A percentile compares a stretch with the other conserved stretches of the same genome.
Evolutionary conservation across 148 eudicot species (phyloP).

Genomic region (Salicornia ramosissima): DNA sequence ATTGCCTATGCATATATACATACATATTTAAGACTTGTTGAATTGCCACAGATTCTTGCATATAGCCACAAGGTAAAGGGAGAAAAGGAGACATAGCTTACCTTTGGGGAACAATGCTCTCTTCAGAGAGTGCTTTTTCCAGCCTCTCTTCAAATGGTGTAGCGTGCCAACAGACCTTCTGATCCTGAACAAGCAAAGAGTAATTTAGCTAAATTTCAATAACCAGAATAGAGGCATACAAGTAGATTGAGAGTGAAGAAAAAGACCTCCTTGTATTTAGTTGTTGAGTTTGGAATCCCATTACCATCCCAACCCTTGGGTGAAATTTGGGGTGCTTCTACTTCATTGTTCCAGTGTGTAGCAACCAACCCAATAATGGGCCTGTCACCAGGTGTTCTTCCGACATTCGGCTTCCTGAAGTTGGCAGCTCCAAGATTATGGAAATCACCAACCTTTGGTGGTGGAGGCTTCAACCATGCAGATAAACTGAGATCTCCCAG

Average conservation of each 20-base stretch:
- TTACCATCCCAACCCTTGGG: slow-evolving; percentile 87
- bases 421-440: slow-evolving; percentile 16
- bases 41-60: neutral
- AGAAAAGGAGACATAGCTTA: slow-evolving; percentile 13
- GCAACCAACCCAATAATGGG: slow-evolving; percentile 82
- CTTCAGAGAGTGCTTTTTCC: slow-evolving; percentile 85
- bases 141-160: slow-evolving; percentile 96
- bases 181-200: slow-evolving; percentile 53
- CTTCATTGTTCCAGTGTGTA: slow-evolving; percentile 67
- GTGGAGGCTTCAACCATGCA: slow-evolving; percentile 53
- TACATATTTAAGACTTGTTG: neutral
- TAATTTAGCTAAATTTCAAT: slow-evolving; percentile 1
- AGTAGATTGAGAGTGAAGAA: slow-evolving; percentile 2
- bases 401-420: slow-evolving; percentile 30
- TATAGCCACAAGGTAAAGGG: neutral
- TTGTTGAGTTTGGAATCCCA: slow-evolving; percentile 94
- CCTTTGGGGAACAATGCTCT: slow-evolving; percentile 48
- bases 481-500: slow-evolving; percentile 51
- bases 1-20: too few relatives aligned
- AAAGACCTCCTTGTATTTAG: slow-evolving; percentile 90
- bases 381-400: slow-evolving; percentile 52
- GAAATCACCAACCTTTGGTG: slow-evolving; percentile 20
- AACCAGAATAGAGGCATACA: neutral
- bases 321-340: slow-evolving; percentile 38
- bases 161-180: slow-evolving; percentile 90